phyloP scores from a whole-genome alignment of 371 early-diverging fungal species.

The Mucor piriformis region DNA sequence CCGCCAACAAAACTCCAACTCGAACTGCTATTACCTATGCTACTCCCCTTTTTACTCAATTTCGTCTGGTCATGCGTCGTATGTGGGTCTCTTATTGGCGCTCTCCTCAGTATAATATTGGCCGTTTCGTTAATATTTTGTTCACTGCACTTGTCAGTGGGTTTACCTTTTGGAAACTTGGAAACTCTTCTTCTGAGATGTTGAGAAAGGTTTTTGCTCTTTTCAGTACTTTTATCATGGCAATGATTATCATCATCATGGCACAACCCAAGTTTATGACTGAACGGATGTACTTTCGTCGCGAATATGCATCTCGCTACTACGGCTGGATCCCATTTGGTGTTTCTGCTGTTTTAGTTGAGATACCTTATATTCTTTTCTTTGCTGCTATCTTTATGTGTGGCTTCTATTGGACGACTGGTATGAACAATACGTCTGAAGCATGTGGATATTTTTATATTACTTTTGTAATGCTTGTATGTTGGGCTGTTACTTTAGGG shows the following conservation, averaged over 20 bases:
- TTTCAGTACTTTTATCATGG: slow-evolving; percentile 65
- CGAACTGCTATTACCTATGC: slow-evolving; percentile 27
- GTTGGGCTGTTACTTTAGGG: slow-evolving; percentile 65
- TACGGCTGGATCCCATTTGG: slow-evolving; percentile 67
- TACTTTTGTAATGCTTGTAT: slow-evolving; percentile 48
- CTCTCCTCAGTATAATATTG: slow-evolving; percentile 59
- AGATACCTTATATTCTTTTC: slow-evolving; percentile 55
- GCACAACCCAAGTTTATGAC: slow-evolving; percentile 54
- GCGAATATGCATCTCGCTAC: slow-evolving; percentile 68
- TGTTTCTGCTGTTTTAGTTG: slow-evolving; percentile 45
- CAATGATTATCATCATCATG: slow-evolving; percentile 34
- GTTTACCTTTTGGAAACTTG: slow-evolving; percentile 59
- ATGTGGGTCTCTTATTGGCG: slow-evolving; percentile 62
- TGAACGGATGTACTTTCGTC: slow-evolving; percentile 62
- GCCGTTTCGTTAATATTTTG: slow-evolving; percentile 46
- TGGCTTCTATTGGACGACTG: slow-evolving; percentile 65
- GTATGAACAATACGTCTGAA: slow-evolving; percentile 44
- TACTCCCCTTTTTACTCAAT: slow-evolving; percentile 36
- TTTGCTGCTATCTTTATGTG: slow-evolving; percentile 52
- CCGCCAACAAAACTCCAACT: slow-evolving; percentile 12
- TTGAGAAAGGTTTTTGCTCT: slow-evolving; percentile 69
- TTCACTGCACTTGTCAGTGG: slow-evolving; percentile 52
- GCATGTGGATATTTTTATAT: slow-evolving; percentile 60
- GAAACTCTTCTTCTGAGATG: slow-evolving; percentile 51
- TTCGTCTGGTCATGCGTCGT: slow-evolving; percentile 42